Evolutionary conservation across 495 filamentous ascomycete genomes (phyloP).

Genomic region (Penicillium pulvis): DNA sequence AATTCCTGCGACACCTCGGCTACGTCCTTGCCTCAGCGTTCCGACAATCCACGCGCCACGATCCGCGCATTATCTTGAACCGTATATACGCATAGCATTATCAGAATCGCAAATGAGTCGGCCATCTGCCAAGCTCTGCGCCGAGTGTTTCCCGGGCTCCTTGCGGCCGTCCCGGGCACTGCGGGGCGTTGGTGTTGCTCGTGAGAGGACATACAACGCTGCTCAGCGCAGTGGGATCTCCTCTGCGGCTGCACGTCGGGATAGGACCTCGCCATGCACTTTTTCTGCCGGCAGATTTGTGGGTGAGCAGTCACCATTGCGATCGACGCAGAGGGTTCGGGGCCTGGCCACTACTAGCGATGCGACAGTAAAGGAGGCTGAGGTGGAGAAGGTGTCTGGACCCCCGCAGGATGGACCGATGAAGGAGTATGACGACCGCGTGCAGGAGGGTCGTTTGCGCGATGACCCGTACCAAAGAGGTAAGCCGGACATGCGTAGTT

Average conservation of each 20-base stretch:
- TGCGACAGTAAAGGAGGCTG: constrained; percentile 16
- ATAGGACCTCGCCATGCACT: not conserved
- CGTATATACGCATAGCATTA: constrained; percentile 7
- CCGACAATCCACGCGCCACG: not conserved
- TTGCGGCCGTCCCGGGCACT: constrained; percentile 25
- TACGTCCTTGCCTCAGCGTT: constrained; percentile 15
- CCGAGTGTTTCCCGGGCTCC: constrained; percentile 36
- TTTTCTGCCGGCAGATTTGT: constrained; percentile 1
- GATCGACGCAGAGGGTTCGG: constrained; percentile 13
- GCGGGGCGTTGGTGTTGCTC: constrained; percentile 7
- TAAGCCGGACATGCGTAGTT: constrained; percentile 34
- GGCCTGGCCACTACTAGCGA: constrained; percentile 22
- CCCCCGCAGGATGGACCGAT: constrained; percentile 63
- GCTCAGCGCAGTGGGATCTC: constrained; percentile 12
- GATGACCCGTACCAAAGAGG: constrained; percentile 93
- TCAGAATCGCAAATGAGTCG: constrained; percentile 32
- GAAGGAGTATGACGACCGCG: constrained; percentile 82
- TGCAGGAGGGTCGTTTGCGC: constrained; percentile 67
- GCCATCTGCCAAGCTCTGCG: constrained; percentile 36
- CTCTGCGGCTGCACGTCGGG: not conserved
- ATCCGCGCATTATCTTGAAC: not conserved
- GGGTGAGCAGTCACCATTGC: constrained; percentile 9
- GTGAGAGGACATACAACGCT: constrained; percentile 15
- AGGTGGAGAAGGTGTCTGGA: constrained; percentile 9
- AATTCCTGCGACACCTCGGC: constrained; percentile 30